Percentiles rank a stretch among this genome's conserved stretches.
Conservation (phyloP, 306 rosid species). For the Trifolium repens region DNA sequence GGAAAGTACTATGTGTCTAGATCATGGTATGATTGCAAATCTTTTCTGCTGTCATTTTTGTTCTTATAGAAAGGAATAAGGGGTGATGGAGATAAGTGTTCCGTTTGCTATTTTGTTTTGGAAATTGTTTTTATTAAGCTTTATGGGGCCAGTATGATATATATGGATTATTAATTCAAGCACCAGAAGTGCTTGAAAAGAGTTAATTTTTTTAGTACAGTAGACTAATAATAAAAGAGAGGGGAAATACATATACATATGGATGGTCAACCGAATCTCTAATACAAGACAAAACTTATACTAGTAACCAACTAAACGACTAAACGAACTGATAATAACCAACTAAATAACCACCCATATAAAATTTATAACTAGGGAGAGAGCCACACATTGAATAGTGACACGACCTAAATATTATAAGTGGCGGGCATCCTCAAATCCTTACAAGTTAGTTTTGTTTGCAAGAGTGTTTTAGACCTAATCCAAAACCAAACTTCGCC, state of each 20-base stretch:
- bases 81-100: neutral
- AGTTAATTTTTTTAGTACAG: neutral
- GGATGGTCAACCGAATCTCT: neutral
- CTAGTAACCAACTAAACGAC: neutral
- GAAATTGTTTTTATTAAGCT: conserved; percentile 7
- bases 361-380: neutral
- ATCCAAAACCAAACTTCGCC: neutral
- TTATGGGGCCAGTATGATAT: neutral
- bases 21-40: conserved; percentile 67
- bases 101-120: conserved; percentile 18
- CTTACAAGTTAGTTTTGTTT: neutral
- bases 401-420: conserved; percentile 1
- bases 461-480: neutral
- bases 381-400: neutral
- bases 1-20: conserved; percentile 70
- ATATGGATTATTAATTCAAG: neutral
- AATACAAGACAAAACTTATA: neutral
- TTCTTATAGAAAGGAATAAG: neutral
- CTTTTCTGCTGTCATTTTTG: conserved; percentile 28
- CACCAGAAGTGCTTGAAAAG: neutral
- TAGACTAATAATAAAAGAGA: neutral
- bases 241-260: conserved; percentile 6
- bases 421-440: neutral
- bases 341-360: neutral
- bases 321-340: conserved; percentile 2